Evolutionary conservation across 129 eudicot species (phyloP).

Genomic region (Pittosporum tobira): DNA sequence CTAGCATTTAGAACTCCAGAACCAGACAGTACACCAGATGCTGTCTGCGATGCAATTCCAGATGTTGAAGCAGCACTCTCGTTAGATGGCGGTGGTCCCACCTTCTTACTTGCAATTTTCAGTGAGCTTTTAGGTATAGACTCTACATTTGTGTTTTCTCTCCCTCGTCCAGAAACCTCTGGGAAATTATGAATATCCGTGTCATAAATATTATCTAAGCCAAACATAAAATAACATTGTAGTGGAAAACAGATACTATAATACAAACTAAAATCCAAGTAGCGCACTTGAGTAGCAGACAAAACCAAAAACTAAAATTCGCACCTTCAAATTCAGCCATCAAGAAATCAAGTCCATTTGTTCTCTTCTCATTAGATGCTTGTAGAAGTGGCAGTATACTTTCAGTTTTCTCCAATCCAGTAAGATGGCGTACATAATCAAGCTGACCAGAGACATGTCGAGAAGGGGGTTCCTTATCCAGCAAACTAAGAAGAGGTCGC

Average conservation of each 20-base stretch:
- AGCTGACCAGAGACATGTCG: slow-evolving; percentile 89
- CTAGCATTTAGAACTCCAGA: slow-evolving; percentile 94
- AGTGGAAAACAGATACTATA: not conserved
- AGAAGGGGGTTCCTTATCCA: slow-evolving; percentile 97
- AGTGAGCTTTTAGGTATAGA: slow-evolving; percentile 43
- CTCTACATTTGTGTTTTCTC: slow-evolving; percentile 58
- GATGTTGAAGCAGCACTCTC: slow-evolving; percentile 80
- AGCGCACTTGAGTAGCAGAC: not conserved
- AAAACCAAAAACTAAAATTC: not conserved
- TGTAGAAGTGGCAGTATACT: slow-evolving; percentile 76
- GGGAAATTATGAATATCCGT: slow-evolving; percentile 13
- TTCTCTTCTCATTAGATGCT: slow-evolving; percentile 65
- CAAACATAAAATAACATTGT: not conserved
- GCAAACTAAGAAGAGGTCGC: slow-evolving; percentile 81
- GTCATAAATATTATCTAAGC: slow-evolving; percentile 11
- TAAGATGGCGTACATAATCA: slow-evolving; percentile 71
- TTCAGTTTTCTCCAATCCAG: slow-evolving; percentile 86
- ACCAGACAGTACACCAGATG: slow-evolving; percentile 91
- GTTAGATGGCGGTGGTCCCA: slow-evolving; percentile 38
- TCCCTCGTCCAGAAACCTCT: slow-evolving; percentile 92
- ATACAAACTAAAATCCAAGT: too few relatives aligned
- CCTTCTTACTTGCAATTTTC: slow-evolving; percentile 43
- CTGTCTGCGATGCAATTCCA: slow-evolving; percentile 72
- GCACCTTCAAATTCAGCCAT: slow-evolving; percentile 92
- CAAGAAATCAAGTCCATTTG: slow-evolving; percentile 71